These are phyloP conservation scores for Tylopilus cervinicoccineus DNA, from an alignment of 768 basidiomycete species.

Conservation along the genomic window DNA sequence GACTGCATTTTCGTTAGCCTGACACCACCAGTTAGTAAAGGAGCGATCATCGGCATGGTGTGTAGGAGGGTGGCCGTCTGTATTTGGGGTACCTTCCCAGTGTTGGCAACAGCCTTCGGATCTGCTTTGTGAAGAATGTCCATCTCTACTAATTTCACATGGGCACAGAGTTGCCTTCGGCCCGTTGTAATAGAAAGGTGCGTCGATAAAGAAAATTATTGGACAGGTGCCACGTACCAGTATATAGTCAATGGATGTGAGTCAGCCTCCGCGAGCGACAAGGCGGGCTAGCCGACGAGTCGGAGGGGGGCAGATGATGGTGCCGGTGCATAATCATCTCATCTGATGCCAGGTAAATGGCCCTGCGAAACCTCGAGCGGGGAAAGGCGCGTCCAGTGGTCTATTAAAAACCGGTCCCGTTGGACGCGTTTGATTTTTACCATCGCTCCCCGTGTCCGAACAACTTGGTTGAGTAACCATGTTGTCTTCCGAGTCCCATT, in stretches of 20 bases:
- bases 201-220: neutral
- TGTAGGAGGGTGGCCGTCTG: neutral
- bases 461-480: neutral
- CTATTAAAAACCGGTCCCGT: slow-evolving; percentile 6
- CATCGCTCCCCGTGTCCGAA: neutral
- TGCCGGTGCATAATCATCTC: slow-evolving; percentile 9
- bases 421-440: neutral
- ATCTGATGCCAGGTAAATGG: neutral
- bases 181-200: neutral
- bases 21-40: neutral
- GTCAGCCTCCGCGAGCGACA: neutral
- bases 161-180: too few species aligned
- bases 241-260: neutral
- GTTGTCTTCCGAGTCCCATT: neutral
- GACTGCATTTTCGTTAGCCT: neutral
- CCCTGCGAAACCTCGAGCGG: slow-evolving; percentile 9
- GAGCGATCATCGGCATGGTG: neutral
- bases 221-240: neutral
- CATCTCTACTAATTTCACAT: neutral
- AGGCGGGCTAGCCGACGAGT: neutral
- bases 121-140: neutral
- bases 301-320: neutral
- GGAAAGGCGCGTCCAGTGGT: neutral
- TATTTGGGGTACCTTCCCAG: neutral
- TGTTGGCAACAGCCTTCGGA: too few species aligned